Base-by-base conservation (phyloP, 192 early-diverging fungal genomes). In the Coemansia sp. region DNA sequence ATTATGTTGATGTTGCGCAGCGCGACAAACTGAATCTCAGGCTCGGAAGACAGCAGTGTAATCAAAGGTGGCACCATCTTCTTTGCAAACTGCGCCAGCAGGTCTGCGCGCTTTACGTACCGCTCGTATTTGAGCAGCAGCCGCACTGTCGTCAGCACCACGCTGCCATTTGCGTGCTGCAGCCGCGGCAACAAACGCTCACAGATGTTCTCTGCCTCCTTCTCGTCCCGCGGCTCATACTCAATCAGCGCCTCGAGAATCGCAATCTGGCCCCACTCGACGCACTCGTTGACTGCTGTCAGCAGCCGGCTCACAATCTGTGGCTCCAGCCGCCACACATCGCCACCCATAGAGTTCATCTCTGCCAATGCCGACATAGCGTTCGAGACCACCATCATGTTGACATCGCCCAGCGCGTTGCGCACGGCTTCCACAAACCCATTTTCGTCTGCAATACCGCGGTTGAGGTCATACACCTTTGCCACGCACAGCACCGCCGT, bases 231-330 rank as follows among this genome's bases (percentile, higher is more conserved):
- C 35, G 94, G 93, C 43, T 74, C 72, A 67, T 95, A 96, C 15
- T 89, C 87, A 15, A 86, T 86, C 48, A 96, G 72, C 1, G 92
- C 88, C 58, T 92, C 90, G 6, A 98, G 81, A 62, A 99, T 97
- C 47, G 93, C 89, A 58, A 97, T 94, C 69, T 98, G 95, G 48
- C 97, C 96, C 97, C 97, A 99, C 88, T 99, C 97, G 38, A 92
- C 93, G 73, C 96, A 98, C 75, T 98, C 97, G 78, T 99, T 99
- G 50, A 99, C 70, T 5, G 96, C 96, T 8, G 91, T 87, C 69
- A 99, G 76, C 70, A 99, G 83, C 76, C 93, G 94, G 51, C 86
- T 82, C 51, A 94, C 86, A 11, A 84, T 83, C 21, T 72, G 62
- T 14, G 82, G 67, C 56, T 93, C 93, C 43, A 99, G 84, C 14